phyloP scores from a whole-genome alignment of 208 protist genomes.

The Herpetomonas tarakana region DNA sequence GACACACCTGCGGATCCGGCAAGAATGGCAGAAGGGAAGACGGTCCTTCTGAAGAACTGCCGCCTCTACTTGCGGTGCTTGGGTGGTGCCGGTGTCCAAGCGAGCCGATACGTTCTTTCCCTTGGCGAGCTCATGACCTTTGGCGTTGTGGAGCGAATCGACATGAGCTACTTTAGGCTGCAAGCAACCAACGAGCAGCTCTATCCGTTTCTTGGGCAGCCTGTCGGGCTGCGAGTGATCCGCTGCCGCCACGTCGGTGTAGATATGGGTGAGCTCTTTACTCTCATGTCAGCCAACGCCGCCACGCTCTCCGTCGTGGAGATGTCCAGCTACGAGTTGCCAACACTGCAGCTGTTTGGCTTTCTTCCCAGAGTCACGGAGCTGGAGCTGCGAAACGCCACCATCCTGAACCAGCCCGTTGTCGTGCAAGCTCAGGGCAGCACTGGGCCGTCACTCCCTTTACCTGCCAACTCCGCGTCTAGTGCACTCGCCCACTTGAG shows the following conservation, averaged over 20 bases:
- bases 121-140: slow-evolving; percentile 24
- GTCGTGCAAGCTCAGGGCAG: background rate
- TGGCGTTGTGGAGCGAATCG: slow-evolving; percentile 15
- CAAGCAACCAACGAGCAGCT: slow-evolving; percentile 7
- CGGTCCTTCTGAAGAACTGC: background rate
- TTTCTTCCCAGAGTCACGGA: slow-evolving; percentile 15
- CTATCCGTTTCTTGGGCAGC: slow-evolving; percentile 11
- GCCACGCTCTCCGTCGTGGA: slow-evolving; percentile 17
- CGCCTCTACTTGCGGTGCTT: background rate
- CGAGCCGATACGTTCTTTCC: background rate
- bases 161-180: slow-evolving; percentile 14
- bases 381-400: slow-evolving; percentile 15
- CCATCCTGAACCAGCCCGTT: background rate
- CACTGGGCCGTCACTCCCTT: background rate
- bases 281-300: slow-evolving; percentile 15
- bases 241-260: slow-evolving; percentile 13
- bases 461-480: background rate
- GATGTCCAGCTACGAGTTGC: slow-evolving; percentile 12
- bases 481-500: slow-evolving; percentile 15
- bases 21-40: background rate
- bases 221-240: slow-evolving; percentile 10
- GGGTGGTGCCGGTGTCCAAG: background rate
- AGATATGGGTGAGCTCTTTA: slow-evolving; percentile 22
- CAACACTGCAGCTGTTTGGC: slow-evolving; percentile 20
- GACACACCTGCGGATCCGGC: slow-evolving; percentile 1